These are phyloP conservation scores for Moelleriella libera DNA, from an alignment of 2,329 filamentous ascomycete genomes.

Conservation along the genomic window DNA sequence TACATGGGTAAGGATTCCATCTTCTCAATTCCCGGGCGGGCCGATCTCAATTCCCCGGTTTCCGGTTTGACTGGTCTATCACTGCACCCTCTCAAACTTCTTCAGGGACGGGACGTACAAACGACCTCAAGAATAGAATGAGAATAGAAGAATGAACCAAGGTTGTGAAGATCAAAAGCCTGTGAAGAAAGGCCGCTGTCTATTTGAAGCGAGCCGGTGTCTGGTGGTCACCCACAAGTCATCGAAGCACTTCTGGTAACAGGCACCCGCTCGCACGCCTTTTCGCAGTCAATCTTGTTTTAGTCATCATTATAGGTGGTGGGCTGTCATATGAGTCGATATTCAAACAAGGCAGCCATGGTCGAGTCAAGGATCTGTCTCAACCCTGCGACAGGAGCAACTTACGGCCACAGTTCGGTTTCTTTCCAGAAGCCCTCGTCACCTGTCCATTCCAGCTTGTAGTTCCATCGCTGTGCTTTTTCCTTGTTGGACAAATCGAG, in stretches of 20 bases:
- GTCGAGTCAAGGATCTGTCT: not conserved
- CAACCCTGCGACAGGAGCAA: not conserved
- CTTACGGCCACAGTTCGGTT: slow-evolving; percentile 55
- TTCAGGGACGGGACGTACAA: too few species aligned
- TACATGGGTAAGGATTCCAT: not conserved
- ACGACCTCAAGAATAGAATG: too few species aligned
- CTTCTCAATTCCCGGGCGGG: not conserved
- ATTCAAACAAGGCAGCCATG: not conserved
- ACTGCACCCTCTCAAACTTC: too few species aligned
- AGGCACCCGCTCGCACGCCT: not conserved
- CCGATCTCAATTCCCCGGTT: not conserved
- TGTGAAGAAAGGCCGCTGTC: too few species aligned
- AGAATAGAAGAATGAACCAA: too few species aligned
- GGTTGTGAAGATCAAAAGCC: too few species aligned
- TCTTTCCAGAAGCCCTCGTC: slow-evolving; percentile 45
- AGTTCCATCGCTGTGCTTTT: slow-evolving; percentile 50
- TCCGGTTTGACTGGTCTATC: too few species aligned
- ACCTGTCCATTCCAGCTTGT: slow-evolving; percentile 38
- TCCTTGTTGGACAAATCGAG: slow-evolving; percentile 56
- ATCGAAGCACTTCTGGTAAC: too few species aligned
- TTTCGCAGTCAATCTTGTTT: not conserved
- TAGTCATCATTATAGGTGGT: not conserved
- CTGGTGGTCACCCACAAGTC: too few species aligned
- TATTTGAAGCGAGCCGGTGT: too few species aligned
- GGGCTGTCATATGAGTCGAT: not conserved